Conservation (phyloP, 495 filamentous ascomycete genomes). For the Penicillium robsamsonii region DNA sequence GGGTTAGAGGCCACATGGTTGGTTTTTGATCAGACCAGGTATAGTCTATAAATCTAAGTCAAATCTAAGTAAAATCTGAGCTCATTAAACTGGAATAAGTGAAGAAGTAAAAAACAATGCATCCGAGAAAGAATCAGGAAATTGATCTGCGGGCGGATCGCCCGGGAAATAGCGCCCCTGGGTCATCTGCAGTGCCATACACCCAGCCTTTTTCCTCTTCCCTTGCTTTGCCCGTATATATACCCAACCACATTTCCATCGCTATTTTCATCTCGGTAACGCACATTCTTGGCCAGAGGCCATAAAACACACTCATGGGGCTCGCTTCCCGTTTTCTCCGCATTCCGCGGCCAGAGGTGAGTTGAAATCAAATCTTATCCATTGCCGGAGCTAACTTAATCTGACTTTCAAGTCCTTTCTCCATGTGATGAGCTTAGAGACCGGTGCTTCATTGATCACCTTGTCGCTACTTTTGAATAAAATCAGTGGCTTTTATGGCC, state of each 20-base stretch:
- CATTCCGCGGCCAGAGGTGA: constrained; percentile 59
- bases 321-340: constrained; percentile 49
- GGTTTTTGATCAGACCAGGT: neutral
- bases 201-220: constrained; percentile 25
- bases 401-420: constrained; percentile 57
- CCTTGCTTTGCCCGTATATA: constrained; percentile 11
- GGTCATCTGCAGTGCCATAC: constrained; percentile 24
- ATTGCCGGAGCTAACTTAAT: constrained; percentile 20
- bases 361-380: constrained; percentile 23
- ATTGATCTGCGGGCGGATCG: constrained; percentile 23
- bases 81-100: neutral
- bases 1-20: neutral
- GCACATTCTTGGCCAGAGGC: constrained; percentile 10
- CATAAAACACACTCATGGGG: constrained; percentile 39
- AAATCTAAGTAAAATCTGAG: neutral
- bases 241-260: constrained; percentile 20
- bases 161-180: constrained; percentile 28
- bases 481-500: constrained; percentile 79
- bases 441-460: constrained; percentile 76
- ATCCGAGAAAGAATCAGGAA: constrained; percentile 4
- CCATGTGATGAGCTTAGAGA: constrained; percentile 78
- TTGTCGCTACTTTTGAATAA: constrained; percentile 83
- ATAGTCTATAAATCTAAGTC: neutral
- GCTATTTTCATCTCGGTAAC: constrained; percentile 13
- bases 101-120: neutral